Conservation (phyloP, 305 asterid species). For the Withania somnifera region DNA sequence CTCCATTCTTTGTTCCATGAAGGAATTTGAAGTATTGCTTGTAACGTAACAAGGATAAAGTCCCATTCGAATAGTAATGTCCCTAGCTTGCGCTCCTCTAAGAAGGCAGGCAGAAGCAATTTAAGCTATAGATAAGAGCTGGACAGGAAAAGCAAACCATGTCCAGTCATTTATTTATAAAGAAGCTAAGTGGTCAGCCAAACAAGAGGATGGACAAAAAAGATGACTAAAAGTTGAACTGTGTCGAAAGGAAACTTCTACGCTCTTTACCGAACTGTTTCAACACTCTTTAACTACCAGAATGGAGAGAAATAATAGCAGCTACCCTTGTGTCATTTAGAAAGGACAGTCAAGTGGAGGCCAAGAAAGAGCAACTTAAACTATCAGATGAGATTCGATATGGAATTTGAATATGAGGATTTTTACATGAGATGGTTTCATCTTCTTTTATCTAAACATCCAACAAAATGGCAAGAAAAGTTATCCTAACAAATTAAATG, state of each 20-base stretch:
- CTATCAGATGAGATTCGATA: background rate
- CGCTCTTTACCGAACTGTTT: background rate
- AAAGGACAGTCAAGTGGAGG: background rate
- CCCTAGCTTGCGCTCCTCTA: no score
- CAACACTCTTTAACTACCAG: background rate
- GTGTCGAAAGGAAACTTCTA: background rate
- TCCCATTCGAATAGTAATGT: no score
- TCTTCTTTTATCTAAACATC: background rate
- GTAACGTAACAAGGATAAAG: no score
- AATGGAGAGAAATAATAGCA: background rate
- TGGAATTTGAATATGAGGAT: background rate
- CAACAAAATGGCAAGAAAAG: background rate
- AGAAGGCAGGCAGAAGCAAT: background rate
- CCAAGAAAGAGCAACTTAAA: background rate
- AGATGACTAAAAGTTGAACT: background rate
- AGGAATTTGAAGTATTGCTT: no score
- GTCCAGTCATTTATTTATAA: background rate
- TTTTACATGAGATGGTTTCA: background rate
- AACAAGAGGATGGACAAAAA: background rate
- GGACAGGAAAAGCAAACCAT: background rate
- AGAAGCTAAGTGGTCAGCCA: background rate
- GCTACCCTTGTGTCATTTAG: background rate
- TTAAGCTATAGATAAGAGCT: background rate
- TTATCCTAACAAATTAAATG: background rate
- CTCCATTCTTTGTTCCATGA: background rate